Percentiles rank a stretch among this genome's conserved stretches.
Evolutionary conservation across 345 rosid genomes (phyloP).

Genomic region (Ricinus communis): DNA sequence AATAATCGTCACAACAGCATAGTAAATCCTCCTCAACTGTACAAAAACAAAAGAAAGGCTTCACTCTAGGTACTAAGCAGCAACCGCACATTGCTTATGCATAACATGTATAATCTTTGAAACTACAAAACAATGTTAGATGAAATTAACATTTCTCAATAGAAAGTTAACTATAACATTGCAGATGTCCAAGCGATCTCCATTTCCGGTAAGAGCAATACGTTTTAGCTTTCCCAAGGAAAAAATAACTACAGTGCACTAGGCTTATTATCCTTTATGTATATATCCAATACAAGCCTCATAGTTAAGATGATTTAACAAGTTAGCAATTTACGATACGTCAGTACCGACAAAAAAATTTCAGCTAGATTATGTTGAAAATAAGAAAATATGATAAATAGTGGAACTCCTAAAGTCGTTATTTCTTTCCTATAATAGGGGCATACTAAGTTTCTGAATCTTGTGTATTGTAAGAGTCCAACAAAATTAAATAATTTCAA

Average conservation of each 20-base stretch:
- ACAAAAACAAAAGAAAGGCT: neutral
- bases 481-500: neutral
- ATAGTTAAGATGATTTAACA: too few species aligned
- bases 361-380: too few species aligned
- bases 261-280: too few species aligned
- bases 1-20: neutral
- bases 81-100: neutral
- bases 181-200: neutral
- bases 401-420: neutral
- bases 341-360: too few species aligned
- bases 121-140: neutral
- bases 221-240: neutral
- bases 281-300: too few species aligned
- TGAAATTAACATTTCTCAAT: neutral
- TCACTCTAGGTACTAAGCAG: neutral
- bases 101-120: constrained; percentile 5
- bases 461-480: neutral
- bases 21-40: neutral
- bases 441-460: neutral
- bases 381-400: neutral
- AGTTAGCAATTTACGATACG: too few species aligned
- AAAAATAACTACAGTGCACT: too few species aligned
- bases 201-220: neutral
- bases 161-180: neutral
- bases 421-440: neutral